These are phyloP conservation scores for Camelina sativa DNA, from an alignment of 345 rosid species.

Conservation along the genomic window DNA sequence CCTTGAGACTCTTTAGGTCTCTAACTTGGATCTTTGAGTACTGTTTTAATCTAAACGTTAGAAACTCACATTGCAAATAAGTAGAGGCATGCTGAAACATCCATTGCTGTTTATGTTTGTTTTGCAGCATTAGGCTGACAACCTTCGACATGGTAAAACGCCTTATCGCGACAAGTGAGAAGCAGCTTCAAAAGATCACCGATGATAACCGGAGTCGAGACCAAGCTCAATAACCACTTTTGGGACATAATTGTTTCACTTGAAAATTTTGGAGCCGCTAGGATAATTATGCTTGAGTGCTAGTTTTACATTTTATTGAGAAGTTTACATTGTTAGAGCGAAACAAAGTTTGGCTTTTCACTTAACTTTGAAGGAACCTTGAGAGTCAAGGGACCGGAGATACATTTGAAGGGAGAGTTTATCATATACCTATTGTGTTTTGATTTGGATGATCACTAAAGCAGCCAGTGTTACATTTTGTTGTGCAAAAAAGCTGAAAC, in stretches of 20 bases:
- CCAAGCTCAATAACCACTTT: constrained; percentile 19
- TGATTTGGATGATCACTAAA: constrained; percentile 16
- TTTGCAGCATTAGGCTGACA: constrained; percentile 92
- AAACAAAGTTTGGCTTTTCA: neutral
- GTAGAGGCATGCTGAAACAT: neutral
- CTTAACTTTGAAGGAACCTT: neutral
- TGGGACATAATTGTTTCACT: neutral
- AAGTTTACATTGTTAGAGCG: neutral
- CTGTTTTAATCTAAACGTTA: neutral
- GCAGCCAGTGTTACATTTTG: constrained; percentile 16
- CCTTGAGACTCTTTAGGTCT: neutral
- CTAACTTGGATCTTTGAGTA: neutral
- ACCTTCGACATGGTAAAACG: constrained; percentile 87
- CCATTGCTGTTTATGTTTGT: neutral
- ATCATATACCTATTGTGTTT: neutral
- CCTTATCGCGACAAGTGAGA: constrained; percentile 70
- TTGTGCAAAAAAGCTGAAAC: constrained; percentile 31
- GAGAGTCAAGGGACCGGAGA: neutral
- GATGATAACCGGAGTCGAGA: constrained; percentile 62
- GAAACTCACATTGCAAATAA: constrained; percentile 1
- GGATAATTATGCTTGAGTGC: neutral
- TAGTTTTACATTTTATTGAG: constrained; percentile 13
- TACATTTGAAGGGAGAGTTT: neutral
- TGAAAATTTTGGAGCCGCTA: constrained; percentile 26
- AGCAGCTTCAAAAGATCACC: constrained; percentile 70